Conservation (phyloP, 805 yeast species). For the Candida michaelii region DNA sequence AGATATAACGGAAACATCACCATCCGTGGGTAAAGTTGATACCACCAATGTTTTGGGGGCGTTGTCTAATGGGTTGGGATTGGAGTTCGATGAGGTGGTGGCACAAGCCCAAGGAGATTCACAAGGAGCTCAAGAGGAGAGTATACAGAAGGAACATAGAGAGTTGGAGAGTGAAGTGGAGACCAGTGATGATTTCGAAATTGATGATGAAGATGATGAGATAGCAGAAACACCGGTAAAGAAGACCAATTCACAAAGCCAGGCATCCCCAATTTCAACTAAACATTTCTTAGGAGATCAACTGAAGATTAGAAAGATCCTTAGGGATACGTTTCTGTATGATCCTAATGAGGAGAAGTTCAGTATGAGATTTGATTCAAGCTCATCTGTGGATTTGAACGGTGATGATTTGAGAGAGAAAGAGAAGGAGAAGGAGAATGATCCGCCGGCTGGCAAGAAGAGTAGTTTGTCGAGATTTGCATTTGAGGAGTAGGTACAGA, state of each 20-base stretch:
- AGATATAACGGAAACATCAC: constrained; percentile 34
- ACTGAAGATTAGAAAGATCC: constrained; percentile 9
- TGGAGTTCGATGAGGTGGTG: too few species aligned
- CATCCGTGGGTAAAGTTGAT: constrained; percentile 10
- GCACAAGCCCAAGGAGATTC: too few species aligned
- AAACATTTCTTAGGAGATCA: constrained; percentile 4
- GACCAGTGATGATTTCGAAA: constrained; percentile 21
- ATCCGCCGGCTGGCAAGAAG: neutral
- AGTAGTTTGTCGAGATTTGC: constrained; percentile 16
- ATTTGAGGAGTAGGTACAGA: constrained; percentile 8
- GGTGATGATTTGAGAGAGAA: constrained; percentile 3
- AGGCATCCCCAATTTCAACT: neutral
- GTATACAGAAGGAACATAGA: too few species aligned
- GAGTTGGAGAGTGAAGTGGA: neutral
- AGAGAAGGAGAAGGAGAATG: neutral
- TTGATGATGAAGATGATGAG: constrained; percentile 34
- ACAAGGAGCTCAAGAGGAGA: too few species aligned
- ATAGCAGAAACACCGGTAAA: constrained; percentile 44
- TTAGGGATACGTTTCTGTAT: constrained; percentile 24
- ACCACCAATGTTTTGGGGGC: constrained; percentile 15
- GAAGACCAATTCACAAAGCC: neutral
- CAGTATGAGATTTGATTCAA: constrained; percentile 3
- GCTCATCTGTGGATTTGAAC: constrained; percentile 7
- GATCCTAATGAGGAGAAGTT: constrained; percentile 10
- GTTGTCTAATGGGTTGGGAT: constrained; percentile 16